These are phyloP conservation scores for Diutina ranongensis DNA, from an alignment of 1,139 yeast species.

Conservation along the genomic window DNA sequence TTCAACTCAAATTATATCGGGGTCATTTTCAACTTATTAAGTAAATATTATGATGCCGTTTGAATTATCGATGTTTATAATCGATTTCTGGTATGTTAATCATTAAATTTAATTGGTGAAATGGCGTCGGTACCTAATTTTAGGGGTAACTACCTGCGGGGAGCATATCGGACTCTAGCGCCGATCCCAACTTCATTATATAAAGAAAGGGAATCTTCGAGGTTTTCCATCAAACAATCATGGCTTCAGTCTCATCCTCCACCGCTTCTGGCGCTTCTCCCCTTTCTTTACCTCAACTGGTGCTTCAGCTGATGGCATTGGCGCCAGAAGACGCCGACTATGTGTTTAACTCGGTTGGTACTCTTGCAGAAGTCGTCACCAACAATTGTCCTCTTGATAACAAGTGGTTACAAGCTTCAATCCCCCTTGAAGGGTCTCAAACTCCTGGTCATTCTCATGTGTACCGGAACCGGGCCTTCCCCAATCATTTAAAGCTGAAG, in stretches of 20 bases:
- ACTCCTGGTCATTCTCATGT: conserved; percentile 40
- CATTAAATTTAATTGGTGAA: too few species aligned
- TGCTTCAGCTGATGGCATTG: not conserved
- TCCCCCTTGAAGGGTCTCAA: conserved; percentile 7
- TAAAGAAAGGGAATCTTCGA: not conserved
- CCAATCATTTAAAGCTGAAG: conserved; percentile 7
- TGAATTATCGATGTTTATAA: too few species aligned
- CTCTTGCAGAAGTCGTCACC: not conserved
- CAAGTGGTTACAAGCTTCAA: conserved; percentile 6
- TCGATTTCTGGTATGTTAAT: too few species aligned
- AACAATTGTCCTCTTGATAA: not conserved
- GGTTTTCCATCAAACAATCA: not conserved
- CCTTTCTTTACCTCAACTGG: not conserved
- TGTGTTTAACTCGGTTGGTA: not conserved
- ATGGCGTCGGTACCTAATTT: too few species aligned
- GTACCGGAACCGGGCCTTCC: conserved; percentile 32
- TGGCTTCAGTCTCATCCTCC: not conserved
- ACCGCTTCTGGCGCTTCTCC: not conserved
- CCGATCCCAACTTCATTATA: too few species aligned
- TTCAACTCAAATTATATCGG: too few species aligned
- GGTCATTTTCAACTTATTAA: too few species aligned
- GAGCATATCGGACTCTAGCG: not conserved
- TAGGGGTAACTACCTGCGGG: too few species aligned
- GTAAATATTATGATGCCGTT: too few species aligned
- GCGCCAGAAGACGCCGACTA: not conserved